Conservation (phyloP, 306 rosid species). For the Quercus engelmannii region DNA sequence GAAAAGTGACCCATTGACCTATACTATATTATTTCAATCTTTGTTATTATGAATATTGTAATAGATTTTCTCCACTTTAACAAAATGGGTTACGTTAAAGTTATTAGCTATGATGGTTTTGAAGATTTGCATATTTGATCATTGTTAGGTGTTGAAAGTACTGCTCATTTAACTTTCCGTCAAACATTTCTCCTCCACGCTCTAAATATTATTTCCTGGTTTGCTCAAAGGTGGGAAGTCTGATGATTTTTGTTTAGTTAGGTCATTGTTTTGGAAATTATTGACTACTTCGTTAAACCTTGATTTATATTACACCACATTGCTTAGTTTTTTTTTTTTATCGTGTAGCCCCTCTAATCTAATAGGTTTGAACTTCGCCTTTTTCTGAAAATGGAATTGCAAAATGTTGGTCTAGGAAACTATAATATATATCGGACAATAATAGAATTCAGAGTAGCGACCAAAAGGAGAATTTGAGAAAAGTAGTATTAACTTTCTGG, state of each 20-base stretch:
- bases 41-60: background rate
- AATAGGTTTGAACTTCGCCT: no score
- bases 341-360: no score
- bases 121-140: conserved; percentile 10
- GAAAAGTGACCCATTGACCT: conserved; percentile 24
- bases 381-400: background rate
- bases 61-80: background rate
- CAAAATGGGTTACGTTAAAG: background rate
- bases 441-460: no score
- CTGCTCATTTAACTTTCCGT: conserved; percentile 20
- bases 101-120: background rate
- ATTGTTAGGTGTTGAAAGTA: conserved; percentile 7
- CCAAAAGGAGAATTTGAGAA: background rate
- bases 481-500: background rate
- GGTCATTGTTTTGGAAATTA: no score
- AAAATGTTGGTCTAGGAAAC: background rate
- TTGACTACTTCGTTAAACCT: no score
- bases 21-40: background rate
- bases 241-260: no score
- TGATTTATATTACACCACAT: no score
- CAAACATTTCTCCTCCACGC: conserved; percentile 9
- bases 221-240: background rate
- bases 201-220: background rate
- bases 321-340: no score
- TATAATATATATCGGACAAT: no score